phyloP scores from a whole-genome alignment of 345 rosid species.

The Boechera stricta region DNA sequence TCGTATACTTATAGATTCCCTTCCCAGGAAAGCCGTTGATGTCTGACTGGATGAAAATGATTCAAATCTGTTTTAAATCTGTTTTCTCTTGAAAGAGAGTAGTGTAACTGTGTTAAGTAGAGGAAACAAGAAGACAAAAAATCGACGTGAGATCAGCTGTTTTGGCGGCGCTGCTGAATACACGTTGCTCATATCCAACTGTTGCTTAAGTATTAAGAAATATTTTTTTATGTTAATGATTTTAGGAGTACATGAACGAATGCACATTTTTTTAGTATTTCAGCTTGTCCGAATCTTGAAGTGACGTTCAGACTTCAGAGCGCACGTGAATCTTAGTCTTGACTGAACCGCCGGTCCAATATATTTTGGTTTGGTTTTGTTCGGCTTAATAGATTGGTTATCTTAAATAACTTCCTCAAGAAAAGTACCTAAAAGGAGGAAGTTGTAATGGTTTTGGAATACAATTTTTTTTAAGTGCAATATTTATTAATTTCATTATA shows the following conservation, averaged over 20 bases:
- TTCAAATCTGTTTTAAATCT: not conserved
- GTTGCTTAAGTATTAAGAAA: constrained; percentile 10
- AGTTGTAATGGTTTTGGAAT: not conserved
- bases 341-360: not conserved
- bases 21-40: not conserved
- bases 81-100: not conserved
- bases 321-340: constrained; percentile 6
- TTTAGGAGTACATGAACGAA: not conserved
- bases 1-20: not conserved
- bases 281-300: constrained; percentile 23
- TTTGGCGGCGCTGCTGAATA: constrained; percentile 23
- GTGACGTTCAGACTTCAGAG: not conserved
- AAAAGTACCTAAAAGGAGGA: not conserved
- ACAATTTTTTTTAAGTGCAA: not conserved
- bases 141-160: constrained; percentile 5
- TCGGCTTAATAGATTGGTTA: not conserved
- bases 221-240: constrained; percentile 2
- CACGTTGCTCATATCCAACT: constrained; percentile 16
- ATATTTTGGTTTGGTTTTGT: not conserved
- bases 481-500: not conserved
- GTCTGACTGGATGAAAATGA: not conserved
- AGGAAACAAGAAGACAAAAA: not conserved
- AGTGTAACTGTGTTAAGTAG: not conserved
- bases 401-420: not conserved
- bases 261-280: not conserved